Conservation (phyloP, 768 basidiomycete genomes). For the Russula dissimulans region DNA sequence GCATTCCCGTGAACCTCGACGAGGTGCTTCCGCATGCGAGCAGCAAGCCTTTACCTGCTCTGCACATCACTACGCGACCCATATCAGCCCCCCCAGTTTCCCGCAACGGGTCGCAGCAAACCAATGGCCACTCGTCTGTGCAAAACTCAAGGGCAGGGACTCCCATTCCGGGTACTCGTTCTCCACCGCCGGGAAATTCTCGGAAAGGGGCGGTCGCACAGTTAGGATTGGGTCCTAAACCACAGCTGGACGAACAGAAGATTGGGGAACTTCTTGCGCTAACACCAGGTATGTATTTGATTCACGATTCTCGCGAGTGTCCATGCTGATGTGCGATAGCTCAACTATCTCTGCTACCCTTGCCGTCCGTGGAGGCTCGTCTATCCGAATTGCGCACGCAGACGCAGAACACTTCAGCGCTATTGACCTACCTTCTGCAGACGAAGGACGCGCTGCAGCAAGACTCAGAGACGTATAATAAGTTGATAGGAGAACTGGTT, state of each 20-base stretch:
- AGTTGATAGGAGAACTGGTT: slow-evolving; percentile 85
- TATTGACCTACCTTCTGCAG: slow-evolving; percentile 78
- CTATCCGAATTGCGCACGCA: slow-evolving; percentile 60
- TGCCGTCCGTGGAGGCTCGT: slow-evolving; percentile 54
- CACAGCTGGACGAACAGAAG: slow-evolving; percentile 57
- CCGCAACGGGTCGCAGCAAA: slow-evolving; percentile 31
- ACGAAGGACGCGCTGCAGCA: slow-evolving; percentile 74
- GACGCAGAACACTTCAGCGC: slow-evolving; percentile 63
- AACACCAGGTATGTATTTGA: slow-evolving; percentile 46
- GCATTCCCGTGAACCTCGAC: slow-evolving; percentile 91
- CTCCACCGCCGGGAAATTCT: slow-evolving; percentile 30
- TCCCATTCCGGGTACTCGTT: slow-evolving; percentile 29
- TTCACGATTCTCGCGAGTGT: neutral
- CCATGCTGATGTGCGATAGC: slow-evolving; percentile 36
- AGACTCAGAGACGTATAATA: slow-evolving; percentile 84
- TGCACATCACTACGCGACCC: slow-evolving; percentile 77
- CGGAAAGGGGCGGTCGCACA: slow-evolving; percentile 29
- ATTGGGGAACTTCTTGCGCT: slow-evolving; percentile 59
- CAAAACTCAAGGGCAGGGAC: slow-evolving; percentile 45
- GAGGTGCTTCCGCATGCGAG: slow-evolving; percentile 70
- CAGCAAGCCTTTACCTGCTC: slow-evolving; percentile 60
- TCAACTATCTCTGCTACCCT: slow-evolving; percentile 59
- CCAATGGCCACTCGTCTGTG: slow-evolving; percentile 27
- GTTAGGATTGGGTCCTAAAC: slow-evolving; percentile 63
- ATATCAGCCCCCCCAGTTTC: slow-evolving; percentile 69